These are phyloP conservation scores for Fagus sylvatica DNA, from an alignment of 306 rosid species.

Conservation along the genomic window DNA sequence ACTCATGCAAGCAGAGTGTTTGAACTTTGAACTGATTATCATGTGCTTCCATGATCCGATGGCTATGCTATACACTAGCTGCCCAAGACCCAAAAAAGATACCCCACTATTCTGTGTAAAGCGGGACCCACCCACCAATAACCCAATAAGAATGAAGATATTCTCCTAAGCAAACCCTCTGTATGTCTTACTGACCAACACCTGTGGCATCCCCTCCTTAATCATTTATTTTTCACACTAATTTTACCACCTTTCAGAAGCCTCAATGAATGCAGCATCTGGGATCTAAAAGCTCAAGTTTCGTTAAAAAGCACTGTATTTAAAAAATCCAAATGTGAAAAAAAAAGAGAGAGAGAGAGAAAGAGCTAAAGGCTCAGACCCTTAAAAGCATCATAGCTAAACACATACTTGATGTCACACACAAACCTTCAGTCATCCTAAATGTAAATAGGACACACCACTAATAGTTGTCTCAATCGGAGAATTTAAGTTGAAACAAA, in stretches of 20 bases:
- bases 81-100: slow-evolving; percentile 60
- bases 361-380: too few species aligned
- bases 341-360: too few species aligned
- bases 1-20: slow-evolving; percentile 26
- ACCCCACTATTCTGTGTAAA: slow-evolving; percentile 46
- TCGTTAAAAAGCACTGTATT: too few species aligned
- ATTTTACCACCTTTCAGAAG: neutral
- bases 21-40: slow-evolving; percentile 31
- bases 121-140: slow-evolving; percentile 58
- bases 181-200: slow-evolving; percentile 25
- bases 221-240: neutral
- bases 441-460: neutral
- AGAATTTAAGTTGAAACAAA: too few species aligned
- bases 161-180: slow-evolving; percentile 43
- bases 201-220: slow-evolving; percentile 19
- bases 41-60: slow-evolving; percentile 75
- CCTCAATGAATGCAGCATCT: too few species aligned
- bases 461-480: neutral
- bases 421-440: neutral
- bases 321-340: too few species aligned
- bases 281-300: too few species aligned
- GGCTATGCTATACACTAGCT: slow-evolving; percentile 34
- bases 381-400: neutral
- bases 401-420: neutral
- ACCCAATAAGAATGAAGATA: slow-evolving; percentile 49